Conservation (phyloP, 805 yeast species). For the Kodamaea jinghongensis region DNA sequence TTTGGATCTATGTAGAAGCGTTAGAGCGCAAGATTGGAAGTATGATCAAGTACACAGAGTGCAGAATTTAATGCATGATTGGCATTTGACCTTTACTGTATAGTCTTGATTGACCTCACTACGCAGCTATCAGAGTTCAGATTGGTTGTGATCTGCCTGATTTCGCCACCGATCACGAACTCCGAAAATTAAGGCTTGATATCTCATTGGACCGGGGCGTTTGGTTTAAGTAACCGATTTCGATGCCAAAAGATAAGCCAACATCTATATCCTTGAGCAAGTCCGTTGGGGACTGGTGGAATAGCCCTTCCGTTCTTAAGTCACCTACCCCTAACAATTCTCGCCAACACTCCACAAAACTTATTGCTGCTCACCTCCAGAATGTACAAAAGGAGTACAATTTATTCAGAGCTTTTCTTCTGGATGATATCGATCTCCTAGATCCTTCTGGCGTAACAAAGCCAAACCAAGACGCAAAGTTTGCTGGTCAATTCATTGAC, state of each 20-base stretch:
- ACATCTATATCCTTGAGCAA: conserved; percentile 23
- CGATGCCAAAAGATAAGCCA: background rate
- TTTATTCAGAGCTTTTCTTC: conserved; percentile 31
- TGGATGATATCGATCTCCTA: conserved; percentile 23
- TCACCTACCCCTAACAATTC: conserved; percentile 13
- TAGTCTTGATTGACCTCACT: too few species aligned
- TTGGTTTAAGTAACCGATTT: too few species aligned
- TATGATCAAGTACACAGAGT: too few species aligned
- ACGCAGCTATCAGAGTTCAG: too few species aligned
- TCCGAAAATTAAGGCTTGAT: too few species aligned
- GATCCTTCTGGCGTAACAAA: conserved; percentile 4
- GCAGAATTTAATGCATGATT: too few species aligned
- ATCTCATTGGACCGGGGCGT: too few species aligned
- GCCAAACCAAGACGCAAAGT: background rate
- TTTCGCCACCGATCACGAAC: too few species aligned
- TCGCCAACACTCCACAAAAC: conserved; percentile 2
- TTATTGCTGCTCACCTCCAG: conserved; percentile 18
- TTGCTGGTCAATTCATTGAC: conserved; percentile 27
- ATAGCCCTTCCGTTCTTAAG: conserved; percentile 22
- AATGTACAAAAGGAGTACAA: conserved; percentile 33
- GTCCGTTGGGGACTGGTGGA: conserved; percentile 42
- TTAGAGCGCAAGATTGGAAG: too few species aligned
- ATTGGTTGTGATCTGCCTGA: too few species aligned
- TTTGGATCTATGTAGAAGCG: background rate
- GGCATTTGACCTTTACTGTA: too few species aligned